Evolutionary conservation across 192 early-diverging fungal genomes (phyloP), one percentile per base, ranked within the genome.

Genomic region (Kickxella alabastrina): DNA sequence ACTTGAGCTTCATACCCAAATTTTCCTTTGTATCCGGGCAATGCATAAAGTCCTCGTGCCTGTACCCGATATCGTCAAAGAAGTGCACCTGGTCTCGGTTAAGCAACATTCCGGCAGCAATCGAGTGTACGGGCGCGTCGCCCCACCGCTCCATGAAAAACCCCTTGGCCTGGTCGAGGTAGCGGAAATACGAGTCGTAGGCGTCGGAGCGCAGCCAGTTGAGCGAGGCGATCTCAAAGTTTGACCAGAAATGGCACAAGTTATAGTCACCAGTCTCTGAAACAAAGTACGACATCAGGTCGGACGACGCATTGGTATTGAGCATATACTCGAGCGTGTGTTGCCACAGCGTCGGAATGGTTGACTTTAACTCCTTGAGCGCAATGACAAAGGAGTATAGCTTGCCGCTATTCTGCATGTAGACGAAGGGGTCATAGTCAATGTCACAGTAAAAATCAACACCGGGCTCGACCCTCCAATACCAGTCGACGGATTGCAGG

Each of bases 401-500:
- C 46, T 87, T 89, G 54, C 82, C 79, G 49, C 85, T 77, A 5
- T 84, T 63, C 49, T 80, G 65, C 88, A 95, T 90, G 51, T 62
- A 92, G 31, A 64, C 49, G 59, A 95, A 95, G 8, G 89, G 87
- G 59, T 95, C 92, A 62, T 91, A 86, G 39, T 83, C 75, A 7
- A 95, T 55, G 49, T 90, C 83, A 56, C 92, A 95, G 65, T 77
- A 83, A 55, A 83, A 95, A 41, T 85, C 67, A 2, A 92, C 92
- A 21, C 80, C 83, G 1, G 92, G 92, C 59, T 95, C 92, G 10
- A 94, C 79, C 1, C 92, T 79, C 92, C 92, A 94, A 62, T 92
- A 94, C 69, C 82, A 94, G 52, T 92, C 87, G 36, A 83, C 87
- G 28, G 78, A 49, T 23, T 69, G 60, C 44, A 87, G 65, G 3